Base-by-base conservation (phyloP, 345 rosid species). In the Carallia pectinifolia region DNA sequence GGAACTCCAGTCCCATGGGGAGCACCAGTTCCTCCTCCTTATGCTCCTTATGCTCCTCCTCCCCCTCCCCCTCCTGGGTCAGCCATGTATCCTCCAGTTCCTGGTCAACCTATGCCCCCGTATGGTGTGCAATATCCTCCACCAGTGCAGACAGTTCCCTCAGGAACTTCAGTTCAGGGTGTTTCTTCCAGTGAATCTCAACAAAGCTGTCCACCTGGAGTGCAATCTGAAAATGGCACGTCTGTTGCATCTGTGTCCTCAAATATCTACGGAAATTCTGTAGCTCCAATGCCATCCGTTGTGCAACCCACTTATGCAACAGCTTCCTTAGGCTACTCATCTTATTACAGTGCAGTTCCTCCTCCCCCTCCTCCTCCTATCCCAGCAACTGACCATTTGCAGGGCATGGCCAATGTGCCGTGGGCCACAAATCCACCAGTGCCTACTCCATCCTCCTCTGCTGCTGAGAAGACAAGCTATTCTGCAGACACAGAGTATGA, bases 61-160 rank as follows among this genome's bases (percentile, higher is more conserved):
- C n/a, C n/a, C n/a, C 79, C 79, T 44, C 79, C 74, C 5, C 91
- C 97, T 73, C 92, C 95, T 63, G 95, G 95, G 7, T 86, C 90
- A 27, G 68, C 79, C 44, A 76, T 84, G 81, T 88, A 86, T 64
- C 91, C 89, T 70, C 85, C 92, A 53, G 77, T 74, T 50, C 96
- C 93, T 16, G 98, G 96, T 76, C 98, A 95, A 62, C 89, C 91
- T n/a, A 87, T 92, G 85, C 82, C 97, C 48, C 89, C 96, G 56
- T 96, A 96, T 78, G 91, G 98, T 55, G 79, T 88, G 69, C 91
- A 81, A 66, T 92, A 89, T 77, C 88, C 96, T 69, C 90, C 87
- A 68, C 84, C 82, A 30, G 53, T 82, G 74, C 97, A 89, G 77
- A 85, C 90, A 15, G 86, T 74, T 80, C 95, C 88, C 47, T 88